phyloP scores from a whole-genome alignment of 1,284 basidiomycete genomes.

The Schizophyllum amplum region DNA sequence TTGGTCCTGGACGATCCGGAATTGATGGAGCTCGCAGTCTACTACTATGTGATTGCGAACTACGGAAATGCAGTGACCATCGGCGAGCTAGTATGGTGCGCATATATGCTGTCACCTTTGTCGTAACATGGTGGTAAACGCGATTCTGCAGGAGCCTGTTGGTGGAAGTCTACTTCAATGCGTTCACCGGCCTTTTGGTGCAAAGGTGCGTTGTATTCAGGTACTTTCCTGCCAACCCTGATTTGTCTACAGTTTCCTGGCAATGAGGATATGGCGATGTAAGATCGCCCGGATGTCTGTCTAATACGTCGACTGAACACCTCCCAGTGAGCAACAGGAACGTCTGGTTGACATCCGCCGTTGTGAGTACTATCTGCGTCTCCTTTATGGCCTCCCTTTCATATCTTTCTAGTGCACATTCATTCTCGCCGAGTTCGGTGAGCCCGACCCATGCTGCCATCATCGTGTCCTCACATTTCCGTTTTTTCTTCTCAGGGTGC shows the following conservation, averaged over 20 bases:
- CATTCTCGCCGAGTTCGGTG: constrained; percentile 45
- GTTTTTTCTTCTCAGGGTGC: constrained; percentile 20
- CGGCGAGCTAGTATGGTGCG: constrained; percentile 36
- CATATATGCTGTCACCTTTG: no score
- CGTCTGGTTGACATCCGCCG: constrained; percentile 27
- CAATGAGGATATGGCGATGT: constrained; percentile 42
- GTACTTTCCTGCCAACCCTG: no score
- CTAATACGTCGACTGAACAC: constrained; percentile 5
- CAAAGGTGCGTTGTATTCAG: constrained; percentile 31
- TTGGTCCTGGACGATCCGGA: not conserved
- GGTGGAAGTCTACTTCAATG: constrained; percentile 19
- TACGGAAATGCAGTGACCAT: constrained; percentile 32
- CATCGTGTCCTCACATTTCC: not conserved
- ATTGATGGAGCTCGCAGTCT: constrained; percentile 28
- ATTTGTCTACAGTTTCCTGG: constrained; percentile 34
- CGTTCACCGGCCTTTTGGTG: constrained; percentile 40
- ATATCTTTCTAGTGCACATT: constrained; percentile 20
- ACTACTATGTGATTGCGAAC: constrained; percentile 44
- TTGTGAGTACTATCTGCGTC: constrained; percentile 24
- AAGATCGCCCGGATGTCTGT: constrained; percentile 14
- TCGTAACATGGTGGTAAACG: no score
- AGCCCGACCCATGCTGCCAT: constrained; percentile 9
- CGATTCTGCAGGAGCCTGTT: not conserved
- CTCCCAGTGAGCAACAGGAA: constrained; percentile 40
- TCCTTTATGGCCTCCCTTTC: not conserved